These are phyloP conservation scores for Rubia tinctorum DNA, from an alignment of 305 asterid species.

Conservation along the genomic window DNA sequence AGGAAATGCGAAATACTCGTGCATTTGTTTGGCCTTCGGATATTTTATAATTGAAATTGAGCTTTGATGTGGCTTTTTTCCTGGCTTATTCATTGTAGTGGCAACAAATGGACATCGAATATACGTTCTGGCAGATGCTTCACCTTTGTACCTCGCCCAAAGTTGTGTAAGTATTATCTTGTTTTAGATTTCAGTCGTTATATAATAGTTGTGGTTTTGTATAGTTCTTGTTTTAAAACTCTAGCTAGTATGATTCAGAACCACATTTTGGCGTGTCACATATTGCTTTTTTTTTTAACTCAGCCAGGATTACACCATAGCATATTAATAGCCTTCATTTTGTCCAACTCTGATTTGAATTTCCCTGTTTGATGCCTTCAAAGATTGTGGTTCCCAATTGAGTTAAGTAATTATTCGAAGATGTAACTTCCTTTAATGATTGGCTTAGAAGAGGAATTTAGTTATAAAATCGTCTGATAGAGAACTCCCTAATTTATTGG, in stretches of 20 bases:
- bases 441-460: not conserved
- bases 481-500: not conserved
- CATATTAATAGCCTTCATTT: not conserved
- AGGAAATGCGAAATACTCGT: not conserved
- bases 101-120: conserved; percentile 99
- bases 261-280: not conserved
- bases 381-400: not conserved
- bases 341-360: not conserved
- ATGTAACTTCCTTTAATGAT: not conserved
- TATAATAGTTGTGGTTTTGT: not conserved
- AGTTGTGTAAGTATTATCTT: conserved; percentile 75
- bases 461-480: not conserved
- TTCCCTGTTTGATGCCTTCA: not conserved
- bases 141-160: conserved; percentile 93
- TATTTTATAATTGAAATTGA: not conserved
- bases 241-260: not conserved
- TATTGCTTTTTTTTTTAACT: not conserved
- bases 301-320: not conserved
- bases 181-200: conserved; percentile 17
- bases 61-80: not conserved
- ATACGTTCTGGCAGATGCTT: conserved; percentile 99
- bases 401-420: not conserved
- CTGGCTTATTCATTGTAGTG: conserved; percentile 50
- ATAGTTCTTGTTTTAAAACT: not conserved
- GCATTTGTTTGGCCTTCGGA: too few species aligned